These are phyloP conservation scores for Camellia sinensis DNA, from an alignment of 148 eudicot species.

Conservation along the genomic window DNA sequence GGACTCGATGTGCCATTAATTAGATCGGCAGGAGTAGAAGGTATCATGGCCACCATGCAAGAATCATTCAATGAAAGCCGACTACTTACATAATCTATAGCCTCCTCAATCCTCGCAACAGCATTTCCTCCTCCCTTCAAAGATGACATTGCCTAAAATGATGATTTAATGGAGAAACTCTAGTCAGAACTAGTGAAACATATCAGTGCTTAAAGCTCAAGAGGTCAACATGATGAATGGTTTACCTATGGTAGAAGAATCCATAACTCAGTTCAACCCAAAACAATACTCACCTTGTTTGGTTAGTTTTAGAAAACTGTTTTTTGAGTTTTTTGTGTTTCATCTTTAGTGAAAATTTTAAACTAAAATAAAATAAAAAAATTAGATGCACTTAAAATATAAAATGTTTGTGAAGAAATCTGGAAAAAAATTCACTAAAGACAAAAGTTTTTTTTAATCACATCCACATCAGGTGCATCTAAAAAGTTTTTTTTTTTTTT, in stretches of 20 bases:
- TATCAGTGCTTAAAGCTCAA: constrained; percentile 1
- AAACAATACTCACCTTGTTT: too few species aligned
- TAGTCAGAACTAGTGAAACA: not conserved
- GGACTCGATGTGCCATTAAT: constrained; percentile 33
- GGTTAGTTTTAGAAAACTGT: too few species aligned
- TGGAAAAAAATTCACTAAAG: too few species aligned
- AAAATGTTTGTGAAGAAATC: too few species aligned
- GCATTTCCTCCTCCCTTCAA: constrained; percentile 42
- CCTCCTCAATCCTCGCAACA: constrained; percentile 60
- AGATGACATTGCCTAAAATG: constrained; percentile 63
- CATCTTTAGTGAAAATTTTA: too few species aligned
- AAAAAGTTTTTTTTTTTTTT: too few species aligned
- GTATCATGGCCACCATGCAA: constrained; percentile 24
- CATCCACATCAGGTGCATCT: too few species aligned
- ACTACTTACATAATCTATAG: constrained; percentile 57
- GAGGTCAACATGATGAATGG: not conserved
- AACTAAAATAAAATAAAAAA: too few species aligned
- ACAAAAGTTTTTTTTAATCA: too few species aligned
- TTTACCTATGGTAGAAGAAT: constrained; percentile 5
- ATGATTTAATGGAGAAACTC: not conserved
- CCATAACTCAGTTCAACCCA: not conserved
- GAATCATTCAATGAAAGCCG: constrained; percentile 56
- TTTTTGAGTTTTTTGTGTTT: too few species aligned
- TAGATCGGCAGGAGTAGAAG: constrained; percentile 18
- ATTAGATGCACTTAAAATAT: too few species aligned